Conservation (phyloP, 2,329 filamentous ascomycete species). For the Aureobasidium namibiae region DNA sequence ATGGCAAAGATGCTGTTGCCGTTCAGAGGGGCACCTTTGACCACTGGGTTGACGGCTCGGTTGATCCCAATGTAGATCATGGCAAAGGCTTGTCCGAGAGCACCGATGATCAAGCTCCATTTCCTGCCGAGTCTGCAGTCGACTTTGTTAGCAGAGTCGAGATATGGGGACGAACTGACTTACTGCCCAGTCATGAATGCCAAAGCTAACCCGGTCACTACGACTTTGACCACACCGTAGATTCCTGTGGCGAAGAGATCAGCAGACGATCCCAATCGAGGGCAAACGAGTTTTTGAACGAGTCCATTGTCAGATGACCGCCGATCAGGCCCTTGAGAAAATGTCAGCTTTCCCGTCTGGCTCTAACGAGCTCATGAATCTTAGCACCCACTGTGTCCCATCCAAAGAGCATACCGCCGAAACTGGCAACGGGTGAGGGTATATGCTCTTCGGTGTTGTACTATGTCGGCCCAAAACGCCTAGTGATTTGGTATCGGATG, state of each 20-base stretch:
- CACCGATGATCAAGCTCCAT: conserved; percentile 36
- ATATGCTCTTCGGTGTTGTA: conserved; percentile 33
- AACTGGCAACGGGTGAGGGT: conserved; percentile 35
- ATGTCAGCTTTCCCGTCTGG: background rate
- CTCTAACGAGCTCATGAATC: background rate
- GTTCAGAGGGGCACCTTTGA: conserved; percentile 45
- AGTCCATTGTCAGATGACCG: conserved; percentile 35
- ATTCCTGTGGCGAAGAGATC: conserved; percentile 39
- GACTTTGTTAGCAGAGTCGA: background rate
- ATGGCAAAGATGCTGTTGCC: conserved; percentile 50
- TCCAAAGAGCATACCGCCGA: conserved; percentile 34
- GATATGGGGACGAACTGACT: background rate
- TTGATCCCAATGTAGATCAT: conserved; percentile 33
- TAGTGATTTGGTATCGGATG: background rate
- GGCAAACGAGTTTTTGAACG: conserved; percentile 35
- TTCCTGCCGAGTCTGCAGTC: conserved; percentile 30
- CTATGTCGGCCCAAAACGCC: too few relatives aligned
- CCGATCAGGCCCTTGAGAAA: conserved; percentile 20
- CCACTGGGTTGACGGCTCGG: conserved; percentile 40
- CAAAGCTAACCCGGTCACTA: conserved; percentile 35
- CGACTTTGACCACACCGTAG: conserved; percentile 41
- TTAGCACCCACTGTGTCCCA: conserved; percentile 24
- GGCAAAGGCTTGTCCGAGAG: conserved; percentile 34
- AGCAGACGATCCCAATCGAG: conserved; percentile 32
- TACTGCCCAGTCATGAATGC: conserved; percentile 37